Conservation (phyloP, 768 basidiomycete species). For the Lactarius pseudohatsudake region DNA sequence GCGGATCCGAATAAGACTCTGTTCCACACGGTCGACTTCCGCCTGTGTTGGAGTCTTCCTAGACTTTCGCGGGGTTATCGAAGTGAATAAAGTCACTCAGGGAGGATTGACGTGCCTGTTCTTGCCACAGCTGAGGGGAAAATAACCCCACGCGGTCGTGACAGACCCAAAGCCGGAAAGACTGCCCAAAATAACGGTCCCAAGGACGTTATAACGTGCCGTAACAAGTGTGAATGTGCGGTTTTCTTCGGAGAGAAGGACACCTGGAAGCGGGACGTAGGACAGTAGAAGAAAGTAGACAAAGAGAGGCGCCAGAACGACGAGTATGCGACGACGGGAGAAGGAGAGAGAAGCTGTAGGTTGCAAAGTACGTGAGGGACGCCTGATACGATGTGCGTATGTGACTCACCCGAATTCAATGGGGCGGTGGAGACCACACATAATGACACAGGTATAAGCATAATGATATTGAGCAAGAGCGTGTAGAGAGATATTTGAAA, state of each 20-base stretch:
- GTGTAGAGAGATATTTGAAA: slow-evolving; percentile 67
- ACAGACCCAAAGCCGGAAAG: slow-evolving; percentile 80
- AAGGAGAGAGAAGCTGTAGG: slow-evolving; percentile 6
- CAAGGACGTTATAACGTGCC: slow-evolving; percentile 69
- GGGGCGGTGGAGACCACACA: slow-evolving; percentile 53
- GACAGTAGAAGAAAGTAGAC: slow-evolving; percentile 62
- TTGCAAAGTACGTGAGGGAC: too few relatives aligned
- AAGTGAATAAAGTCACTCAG: background rate
- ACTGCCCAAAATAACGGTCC: slow-evolving; percentile 74
- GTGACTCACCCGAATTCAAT: slow-evolving; percentile 25
- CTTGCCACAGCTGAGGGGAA: slow-evolving; percentile 43
- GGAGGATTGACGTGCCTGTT: slow-evolving; percentile 1
- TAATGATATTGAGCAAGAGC: slow-evolving; percentile 60
- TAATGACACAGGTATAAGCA: slow-evolving; percentile 63
- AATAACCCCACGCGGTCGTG: slow-evolving; percentile 61
- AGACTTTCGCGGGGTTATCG: background rate
- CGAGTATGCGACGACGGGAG: slow-evolving; percentile 15
- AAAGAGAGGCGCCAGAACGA: slow-evolving; percentile 24
- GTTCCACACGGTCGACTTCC: slow-evolving; percentile 56
- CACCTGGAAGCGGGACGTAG: slow-evolving; percentile 63
- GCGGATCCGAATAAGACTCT: slow-evolving; percentile 58
- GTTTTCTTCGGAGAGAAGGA: slow-evolving; percentile 42
- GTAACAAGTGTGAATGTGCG: slow-evolving; percentile 42
- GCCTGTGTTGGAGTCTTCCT: slow-evolving; percentile 29
- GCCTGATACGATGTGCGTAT: slow-evolving; percentile 3